A percentile compares a stretch with the other conserved stretches of the same genome.
Conservation (phyloP, 2,329 filamentous ascomycete species). For the Cladophialophora bantiana region DNA sequence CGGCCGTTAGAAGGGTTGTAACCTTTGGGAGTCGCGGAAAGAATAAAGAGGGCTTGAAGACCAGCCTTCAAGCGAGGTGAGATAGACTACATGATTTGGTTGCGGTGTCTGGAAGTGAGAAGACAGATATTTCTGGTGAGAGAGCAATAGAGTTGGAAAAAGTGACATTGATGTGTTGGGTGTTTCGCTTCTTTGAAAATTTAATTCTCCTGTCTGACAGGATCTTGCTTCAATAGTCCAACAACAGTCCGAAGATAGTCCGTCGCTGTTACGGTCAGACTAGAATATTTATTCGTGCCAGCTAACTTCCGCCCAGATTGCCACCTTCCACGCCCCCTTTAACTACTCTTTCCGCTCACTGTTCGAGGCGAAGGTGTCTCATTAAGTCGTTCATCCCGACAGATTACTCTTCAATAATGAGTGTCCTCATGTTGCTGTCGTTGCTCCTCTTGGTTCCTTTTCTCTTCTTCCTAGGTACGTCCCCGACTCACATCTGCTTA, state of each 20-base stretch:
- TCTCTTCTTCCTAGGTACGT: conserved; percentile 34
- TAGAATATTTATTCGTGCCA: conserved; percentile 1
- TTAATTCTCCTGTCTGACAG: conserved; percentile 16
- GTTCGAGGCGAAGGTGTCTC: background rate
- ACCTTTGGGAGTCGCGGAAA: background rate
- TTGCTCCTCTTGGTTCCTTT: conserved; percentile 35
- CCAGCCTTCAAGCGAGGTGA: conserved; percentile 28
- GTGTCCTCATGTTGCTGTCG: conserved; percentile 31
- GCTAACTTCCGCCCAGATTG: background rate
- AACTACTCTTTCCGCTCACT: background rate
- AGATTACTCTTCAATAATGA: conserved; percentile 19
- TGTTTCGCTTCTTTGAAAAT: background rate
- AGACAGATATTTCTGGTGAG: background rate
- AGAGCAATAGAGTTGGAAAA: conserved; percentile 7
- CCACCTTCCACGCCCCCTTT: background rate
- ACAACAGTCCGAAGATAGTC: too few relatives aligned
- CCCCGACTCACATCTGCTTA: background rate
- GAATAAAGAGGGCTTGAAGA: conserved; percentile 27
- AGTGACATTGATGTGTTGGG: background rate
- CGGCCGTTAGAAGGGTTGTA: background rate
- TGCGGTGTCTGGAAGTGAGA: background rate
- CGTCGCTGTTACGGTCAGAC: conserved; percentile 1
- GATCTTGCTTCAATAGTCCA: background rate
- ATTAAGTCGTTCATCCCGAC: background rate
- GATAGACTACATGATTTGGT: conserved; percentile 29